These are phyloP conservation scores for Sporormia fimetaria DNA, from an alignment of 495 filamentous ascomycete genomes.

Conservation along the genomic window DNA sequence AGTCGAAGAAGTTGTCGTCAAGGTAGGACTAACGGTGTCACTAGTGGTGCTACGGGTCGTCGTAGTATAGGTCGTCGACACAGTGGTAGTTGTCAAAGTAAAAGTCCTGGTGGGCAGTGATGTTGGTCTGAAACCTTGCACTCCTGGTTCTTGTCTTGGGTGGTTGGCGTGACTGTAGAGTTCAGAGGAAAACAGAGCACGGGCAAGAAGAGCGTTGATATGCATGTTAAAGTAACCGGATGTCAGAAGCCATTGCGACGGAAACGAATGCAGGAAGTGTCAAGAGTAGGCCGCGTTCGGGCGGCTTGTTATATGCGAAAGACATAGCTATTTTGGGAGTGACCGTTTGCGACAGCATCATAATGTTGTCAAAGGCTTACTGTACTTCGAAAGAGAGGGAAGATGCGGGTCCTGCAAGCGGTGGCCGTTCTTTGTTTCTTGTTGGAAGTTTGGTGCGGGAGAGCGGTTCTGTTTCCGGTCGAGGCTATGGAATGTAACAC, in stretches of 20 bases:
- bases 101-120: not conserved
- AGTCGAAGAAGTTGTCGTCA: not conserved
- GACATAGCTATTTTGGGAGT: not conserved
- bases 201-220: not conserved
- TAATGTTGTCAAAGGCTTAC: not conserved
- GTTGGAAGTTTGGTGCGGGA: not conserved
- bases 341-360: constrained; percentile 11
- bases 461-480: constrained; percentile 9
- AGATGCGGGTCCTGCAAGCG: constrained; percentile 4
- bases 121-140: not conserved
- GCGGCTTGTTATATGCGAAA: constrained; percentile 8
- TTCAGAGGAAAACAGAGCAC: not conserved
- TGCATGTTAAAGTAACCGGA: constrained; percentile 12
- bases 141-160: not conserved
- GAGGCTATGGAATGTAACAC: constrained; percentile 10
- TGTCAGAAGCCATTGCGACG: constrained; percentile 1
- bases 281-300: constrained; percentile 4
- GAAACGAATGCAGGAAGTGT: not conserved
- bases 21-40: no score
- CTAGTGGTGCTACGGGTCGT: no score
- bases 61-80: not conserved
- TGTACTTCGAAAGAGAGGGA: not conserved
- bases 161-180: not conserved
- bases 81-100: not conserved
- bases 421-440: constrained; percentile 8